phyloP scores from a whole-genome alignment of 305 asterid genomes.

The Coffea humblotiana region DNA sequence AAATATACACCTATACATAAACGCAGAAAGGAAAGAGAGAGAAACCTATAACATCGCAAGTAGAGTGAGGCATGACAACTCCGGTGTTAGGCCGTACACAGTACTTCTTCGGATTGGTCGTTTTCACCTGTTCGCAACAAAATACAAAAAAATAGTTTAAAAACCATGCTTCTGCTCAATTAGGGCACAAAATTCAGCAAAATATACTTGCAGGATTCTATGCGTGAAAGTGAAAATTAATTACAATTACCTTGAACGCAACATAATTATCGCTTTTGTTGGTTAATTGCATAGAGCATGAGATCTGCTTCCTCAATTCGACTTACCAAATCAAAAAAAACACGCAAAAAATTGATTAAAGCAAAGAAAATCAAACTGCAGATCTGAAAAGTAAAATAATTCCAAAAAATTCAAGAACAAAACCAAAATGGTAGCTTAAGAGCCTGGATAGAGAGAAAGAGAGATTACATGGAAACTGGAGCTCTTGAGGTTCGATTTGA shows the following conservation, averaged over 20 bases:
- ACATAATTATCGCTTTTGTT: slow-evolving; percentile 66
- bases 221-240: background rate
- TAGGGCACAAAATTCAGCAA: slow-evolving; percentile 7
- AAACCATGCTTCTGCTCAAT: background rate
- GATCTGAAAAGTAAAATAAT: slow-evolving; percentile 20
- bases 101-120: slow-evolving; percentile 42
- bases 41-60: slow-evolving; percentile 53
- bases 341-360: slow-evolving; percentile 1
- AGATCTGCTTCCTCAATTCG: slow-evolving; percentile 80
- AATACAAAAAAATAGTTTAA: background rate
- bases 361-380: slow-evolving; percentile 2
- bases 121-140: slow-evolving; percentile 44
- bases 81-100: slow-evolving; percentile 48
- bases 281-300: slow-evolving; percentile 67
- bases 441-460: background rate
- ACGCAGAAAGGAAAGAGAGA: slow-evolving; percentile 6
- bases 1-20: background rate
- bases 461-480: slow-evolving; percentile 62
- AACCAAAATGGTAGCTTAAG: background rate
- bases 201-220: background rate
- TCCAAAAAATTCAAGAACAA: background rate
- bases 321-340: slow-evolving; percentile 21
- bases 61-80: slow-evolving; percentile 45
- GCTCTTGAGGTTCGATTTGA: slow-evolving; percentile 75
- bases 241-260: slow-evolving; percentile 63